These are phyloP conservation scores for Cinchona pubescens DNA, from an alignment of 257 asterid genomes.

Conservation along the genomic window DNA sequence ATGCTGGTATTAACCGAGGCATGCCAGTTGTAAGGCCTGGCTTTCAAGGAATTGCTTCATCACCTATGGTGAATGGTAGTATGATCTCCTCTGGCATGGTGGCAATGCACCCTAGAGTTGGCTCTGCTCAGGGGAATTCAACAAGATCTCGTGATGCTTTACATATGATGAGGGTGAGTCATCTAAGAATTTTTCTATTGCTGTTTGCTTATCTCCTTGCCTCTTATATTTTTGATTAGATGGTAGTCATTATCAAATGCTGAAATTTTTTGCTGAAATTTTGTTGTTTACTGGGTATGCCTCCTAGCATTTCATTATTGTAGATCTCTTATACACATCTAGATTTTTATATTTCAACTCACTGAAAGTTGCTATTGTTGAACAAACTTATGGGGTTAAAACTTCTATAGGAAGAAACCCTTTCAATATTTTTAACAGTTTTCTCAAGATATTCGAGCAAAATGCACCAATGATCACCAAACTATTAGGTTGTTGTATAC, in stretches of 20 bases:
- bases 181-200: slow-evolving; percentile 11
- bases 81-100: slow-evolving; percentile 61
- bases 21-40: slow-evolving; percentile 72
- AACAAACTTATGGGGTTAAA: background rate
- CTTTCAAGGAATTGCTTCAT: slow-evolving; percentile 59
- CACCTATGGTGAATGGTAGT: slow-evolving; percentile 61
- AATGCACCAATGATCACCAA: too few species aligned
- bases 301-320: background rate
- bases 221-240: slow-evolving; percentile 1
- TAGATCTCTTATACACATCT: background rate
- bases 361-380: background rate
- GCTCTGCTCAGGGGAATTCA: slow-evolving; percentile 68
- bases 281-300: background rate
- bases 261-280: too few species aligned
- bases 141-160: slow-evolving; percentile 63
- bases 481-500: too few species aligned
- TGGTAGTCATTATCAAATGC: background rate
- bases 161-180: slow-evolving; percentile 71
- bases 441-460: too few species aligned
- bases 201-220: slow-evolving; percentile 4
- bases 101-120: slow-evolving; percentile 59
- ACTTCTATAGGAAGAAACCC: background rate
- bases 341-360: background rate
- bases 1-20: slow-evolving; percentile 58
- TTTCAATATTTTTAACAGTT: background rate